Evolutionary conservation across 805 yeast species (phyloP), one percentile per base, ranked within the genome.

Genomic region (Yamadazyma insecticola): DNA sequence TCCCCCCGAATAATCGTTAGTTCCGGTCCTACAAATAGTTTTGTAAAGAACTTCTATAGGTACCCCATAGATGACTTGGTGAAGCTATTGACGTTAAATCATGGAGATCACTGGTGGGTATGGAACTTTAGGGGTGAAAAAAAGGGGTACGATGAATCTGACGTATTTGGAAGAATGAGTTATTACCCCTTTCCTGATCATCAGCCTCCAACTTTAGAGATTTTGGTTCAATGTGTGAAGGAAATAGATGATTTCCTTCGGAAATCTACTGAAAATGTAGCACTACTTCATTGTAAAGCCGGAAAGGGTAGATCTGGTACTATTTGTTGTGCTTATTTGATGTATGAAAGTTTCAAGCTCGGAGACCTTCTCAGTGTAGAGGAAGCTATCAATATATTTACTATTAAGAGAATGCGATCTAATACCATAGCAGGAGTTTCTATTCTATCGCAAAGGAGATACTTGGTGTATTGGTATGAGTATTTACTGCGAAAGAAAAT

Each of bases 241-340:
- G 68, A 66, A 1, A 70, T 88, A 6, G 55, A 65, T 24, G 41
- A 39, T 0, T 80, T 56, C 40, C 46, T 82, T 16, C 26, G 40
- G 1, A 24, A 25, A 11, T 42, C 52, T 13, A 44, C 57, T 1
- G 36, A 55, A 0, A 67, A 71, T 33, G 77, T 81, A 2, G 88
- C 84, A 0, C 67, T 84, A 1, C 53, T 90, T 6, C 97, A 90
- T 51, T 90, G 97, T 51, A 78, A 82, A 47, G 84, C 85, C 41
- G 97, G 97, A 0, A 88, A 87, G 55, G 97, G 97, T 1, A 63
- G 97, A 16, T 80, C 95, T 0, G 97, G 97, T 0, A 70, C 88
- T 2, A 56, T 86, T 1, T 72, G 74, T 5, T 75, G 84, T 37
- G 85, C 88, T 0, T 82, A 76, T 47, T 53, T 89, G 39, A 79